Conservation (phyloP, 257 asterid genomes). For the Salvia miltiorrhiza region DNA sequence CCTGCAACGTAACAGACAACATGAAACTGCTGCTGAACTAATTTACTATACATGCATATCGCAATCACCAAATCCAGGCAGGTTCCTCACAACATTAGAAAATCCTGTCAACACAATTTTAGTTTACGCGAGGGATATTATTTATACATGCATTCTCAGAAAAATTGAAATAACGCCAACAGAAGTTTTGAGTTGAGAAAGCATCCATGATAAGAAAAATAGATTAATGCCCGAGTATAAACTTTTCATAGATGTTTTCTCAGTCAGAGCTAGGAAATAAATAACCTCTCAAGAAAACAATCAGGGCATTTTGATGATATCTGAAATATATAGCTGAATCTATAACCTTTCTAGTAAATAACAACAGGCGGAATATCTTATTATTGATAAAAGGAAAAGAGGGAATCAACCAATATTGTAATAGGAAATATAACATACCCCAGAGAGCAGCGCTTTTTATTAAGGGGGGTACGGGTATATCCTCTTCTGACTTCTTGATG, state of each 20-base stretch:
- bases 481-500: constrained; percentile 81
- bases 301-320: not conserved
- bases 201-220: not conserved
- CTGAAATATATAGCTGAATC: not conserved
- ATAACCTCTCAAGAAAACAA: constrained; percentile 8
- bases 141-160: no score
- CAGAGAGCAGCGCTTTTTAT: constrained; percentile 84
- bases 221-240: not conserved
- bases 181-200: not conserved
- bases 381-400: not conserved
- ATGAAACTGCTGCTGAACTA: not conserved
- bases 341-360: not conserved
- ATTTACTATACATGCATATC: not conserved
- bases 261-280: not conserved
- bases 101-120: not conserved
- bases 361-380: not conserved
- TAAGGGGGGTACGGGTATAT: constrained; percentile 87
- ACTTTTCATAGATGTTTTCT: not conserved
- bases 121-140: not conserved
- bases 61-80: not conserved
- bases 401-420: not conserved
- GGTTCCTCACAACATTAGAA: not conserved
- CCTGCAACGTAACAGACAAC: constrained; percentile 33
- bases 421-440: constrained; percentile 53
- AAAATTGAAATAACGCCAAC: not conserved